Evolutionary conservation across 805 yeast species (phyloP).

Genomic region (Cyberlindnera galapagoensis): DNA sequence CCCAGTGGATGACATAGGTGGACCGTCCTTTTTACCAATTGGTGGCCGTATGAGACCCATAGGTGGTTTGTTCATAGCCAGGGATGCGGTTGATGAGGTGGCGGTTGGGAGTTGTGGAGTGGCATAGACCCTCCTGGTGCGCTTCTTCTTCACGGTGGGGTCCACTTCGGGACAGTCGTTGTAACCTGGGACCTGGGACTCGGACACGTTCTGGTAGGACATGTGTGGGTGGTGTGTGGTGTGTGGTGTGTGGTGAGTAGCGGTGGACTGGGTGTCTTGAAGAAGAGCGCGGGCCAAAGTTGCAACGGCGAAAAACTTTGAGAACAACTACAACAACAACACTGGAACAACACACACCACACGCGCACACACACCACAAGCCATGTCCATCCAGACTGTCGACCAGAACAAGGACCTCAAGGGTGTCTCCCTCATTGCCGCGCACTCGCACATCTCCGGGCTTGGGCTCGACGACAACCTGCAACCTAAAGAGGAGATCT

Average conservation of each 20-base stretch:
- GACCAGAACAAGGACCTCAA: constrained; percentile 43
- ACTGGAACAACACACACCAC: neutral
- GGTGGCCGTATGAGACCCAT: no score
- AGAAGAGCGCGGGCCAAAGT: no score
- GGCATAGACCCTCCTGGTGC: neutral
- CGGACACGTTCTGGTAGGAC: constrained; percentile 33
- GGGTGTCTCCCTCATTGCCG: constrained; percentile 79
- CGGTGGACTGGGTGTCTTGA: no score
- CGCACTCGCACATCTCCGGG: constrained; percentile 97
- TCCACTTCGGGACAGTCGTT: constrained; percentile 35
- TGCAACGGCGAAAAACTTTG: constrained; percentile 6
- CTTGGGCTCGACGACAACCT: constrained; percentile 91
- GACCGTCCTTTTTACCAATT: no score
- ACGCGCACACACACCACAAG: neutral
- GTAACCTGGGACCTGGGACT: constrained; percentile 35
- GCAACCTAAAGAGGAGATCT: constrained; percentile 58
- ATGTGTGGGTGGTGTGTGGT: neutral
- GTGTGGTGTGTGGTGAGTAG: neutral
- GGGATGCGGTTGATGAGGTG: constrained; percentile 4
- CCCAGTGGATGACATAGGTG: no score
- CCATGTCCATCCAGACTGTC: constrained; percentile 38
- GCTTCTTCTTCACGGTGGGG: neutral
- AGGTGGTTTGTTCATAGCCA: no score
- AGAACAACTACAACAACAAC: constrained; percentile 1
- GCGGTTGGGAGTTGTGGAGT: no score